Percentiles rank a stretch among this genome's conserved stretches.
Evolutionary conservation across 805 yeast genomes (phyloP).

Genomic region (Candida morakotiae): DNA sequence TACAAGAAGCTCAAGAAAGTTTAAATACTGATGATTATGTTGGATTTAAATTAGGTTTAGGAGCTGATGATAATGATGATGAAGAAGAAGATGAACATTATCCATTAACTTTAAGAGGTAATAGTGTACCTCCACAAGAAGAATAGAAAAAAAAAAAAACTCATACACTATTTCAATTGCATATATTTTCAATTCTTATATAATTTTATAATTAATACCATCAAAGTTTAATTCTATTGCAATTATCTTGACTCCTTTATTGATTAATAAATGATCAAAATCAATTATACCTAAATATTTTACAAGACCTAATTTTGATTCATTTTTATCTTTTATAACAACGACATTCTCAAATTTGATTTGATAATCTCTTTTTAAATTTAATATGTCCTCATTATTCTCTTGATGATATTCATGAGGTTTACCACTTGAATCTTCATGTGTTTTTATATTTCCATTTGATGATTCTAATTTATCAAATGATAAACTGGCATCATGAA

Average conservation of each 20-base stretch:
- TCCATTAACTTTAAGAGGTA: conserved; percentile 49
- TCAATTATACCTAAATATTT: conserved; percentile 27
- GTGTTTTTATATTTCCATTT: conserved; percentile 18
- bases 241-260: conserved; percentile 27
- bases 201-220: conserved; percentile 6
- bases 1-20: conserved; percentile 81
- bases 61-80: conserved; percentile 40
- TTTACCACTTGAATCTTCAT: conserved; percentile 22
- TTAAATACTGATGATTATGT: conserved; percentile 74
- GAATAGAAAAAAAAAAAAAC: too few relatives aligned
- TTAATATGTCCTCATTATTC: conserved; percentile 7
- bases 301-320: conserved; percentile 15
- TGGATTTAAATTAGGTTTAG: conserved; percentile 45
- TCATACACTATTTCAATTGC: too few relatives aligned
- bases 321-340: conserved; percentile 15
- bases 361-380: conserved; percentile 18
- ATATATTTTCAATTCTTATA: not conserved
- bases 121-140: conserved; percentile 9
- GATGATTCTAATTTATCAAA: conserved; percentile 19
- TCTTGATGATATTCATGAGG: conserved; percentile 19
- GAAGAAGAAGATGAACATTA: conserved; percentile 35
- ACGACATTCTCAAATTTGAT: conserved; percentile 23
- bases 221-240: conserved; percentile 15
- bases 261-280: conserved; percentile 25
- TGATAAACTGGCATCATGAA: conserved; percentile 18